Evolutionary conservation across 176 grass and related monocot genomes (phyloP), one percentile per base, ranked within the genome.

Genomic region (Tillandsia leiboldiana): DNA sequence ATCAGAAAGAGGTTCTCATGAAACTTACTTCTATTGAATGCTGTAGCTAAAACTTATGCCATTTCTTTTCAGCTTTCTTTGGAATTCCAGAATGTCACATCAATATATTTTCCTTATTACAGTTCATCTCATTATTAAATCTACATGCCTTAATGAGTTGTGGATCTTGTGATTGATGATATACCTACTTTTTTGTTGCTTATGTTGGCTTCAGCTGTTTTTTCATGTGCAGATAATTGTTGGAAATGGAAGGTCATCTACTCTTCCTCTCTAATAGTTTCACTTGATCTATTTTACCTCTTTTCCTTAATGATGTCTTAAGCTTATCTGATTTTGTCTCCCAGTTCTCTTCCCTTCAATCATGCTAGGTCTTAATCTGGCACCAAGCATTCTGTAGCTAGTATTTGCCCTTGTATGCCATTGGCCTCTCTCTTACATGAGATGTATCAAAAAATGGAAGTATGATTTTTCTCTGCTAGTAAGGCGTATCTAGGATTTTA

Each of bases 1-100:
- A 99, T 72, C 95, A 99, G 70, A 80, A 74, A 68, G 95, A 99
- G 87, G 95, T 99, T 70, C 9, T 67, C 69, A 9, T 63, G 49
- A 72, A 76, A 51, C 1, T 15, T 52, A 64, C 47, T 75, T 28
- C 26, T 73, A 48, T 65, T 2, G 79, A 27, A 70, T 65, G 9
- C 22, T 72, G 2, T 33, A 47, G 58, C 51, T 23, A 52, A 75
- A 15, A 2, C 2, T 51, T 56, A 20, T 65, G 51, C 42, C 10
- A 24, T 48, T 51, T 51, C 23, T 7, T 61, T 61, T 61, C 20
- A 61, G n/a, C 56, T 61, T 61, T 61, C 56, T 61, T 61, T 61
- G 56, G 22, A 18, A n/a, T 10, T 61, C 22, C 56, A 61, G 2
- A 18, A 18, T 18, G 22, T 2, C 12, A 61, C 22, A n/a, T 1